phyloP scores from a whole-genome alignment of 2,329 filamentous ascomycete genomes.

The Huntiella decipiens region DNA sequence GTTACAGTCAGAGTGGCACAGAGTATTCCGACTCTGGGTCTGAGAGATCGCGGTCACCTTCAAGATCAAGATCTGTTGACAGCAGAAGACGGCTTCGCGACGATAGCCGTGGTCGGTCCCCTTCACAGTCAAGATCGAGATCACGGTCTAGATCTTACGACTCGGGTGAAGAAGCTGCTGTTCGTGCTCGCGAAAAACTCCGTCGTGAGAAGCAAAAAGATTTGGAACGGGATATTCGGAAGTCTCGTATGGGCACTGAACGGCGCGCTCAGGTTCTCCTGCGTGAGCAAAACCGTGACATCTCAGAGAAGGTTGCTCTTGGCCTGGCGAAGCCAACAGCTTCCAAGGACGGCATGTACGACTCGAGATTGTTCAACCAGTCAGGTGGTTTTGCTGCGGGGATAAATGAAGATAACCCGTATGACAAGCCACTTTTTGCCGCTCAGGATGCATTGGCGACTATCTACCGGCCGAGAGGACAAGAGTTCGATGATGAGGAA shows the following conservation, averaged over 20 bases:
- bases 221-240: conserved; percentile 73
- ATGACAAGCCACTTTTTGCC: conserved; percentile 92
- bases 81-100: background rate
- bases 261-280: conserved; percentile 82
- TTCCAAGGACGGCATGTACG: conserved; percentile 87
- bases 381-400: conserved; percentile 76
- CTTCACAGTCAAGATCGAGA: conserved; percentile 23
- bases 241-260: conserved; percentile 91
- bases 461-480: conserved; percentile 72
- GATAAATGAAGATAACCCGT: conserved; percentile 93
- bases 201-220: conserved; percentile 64
- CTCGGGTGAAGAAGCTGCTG: conserved; percentile 44
- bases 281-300: conserved; percentile 87
- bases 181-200: conserved; percentile 56
- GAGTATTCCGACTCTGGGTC: background rate
- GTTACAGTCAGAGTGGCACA: background rate
- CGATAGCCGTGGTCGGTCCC: background rate
- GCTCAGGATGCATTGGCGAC: conserved; percentile 87
- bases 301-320: conserved; percentile 89
- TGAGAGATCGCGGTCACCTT: background rate
- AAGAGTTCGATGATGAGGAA: conserved; percentile 52
- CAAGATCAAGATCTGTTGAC: background rate
- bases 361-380: conserved; percentile 88
- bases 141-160: conserved; percentile 29
- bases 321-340: conserved; percentile 89